phyloP scores from a whole-genome alignment of 768 basidiomycete genomes.

The Pleurotus tuoliensis region DNA sequence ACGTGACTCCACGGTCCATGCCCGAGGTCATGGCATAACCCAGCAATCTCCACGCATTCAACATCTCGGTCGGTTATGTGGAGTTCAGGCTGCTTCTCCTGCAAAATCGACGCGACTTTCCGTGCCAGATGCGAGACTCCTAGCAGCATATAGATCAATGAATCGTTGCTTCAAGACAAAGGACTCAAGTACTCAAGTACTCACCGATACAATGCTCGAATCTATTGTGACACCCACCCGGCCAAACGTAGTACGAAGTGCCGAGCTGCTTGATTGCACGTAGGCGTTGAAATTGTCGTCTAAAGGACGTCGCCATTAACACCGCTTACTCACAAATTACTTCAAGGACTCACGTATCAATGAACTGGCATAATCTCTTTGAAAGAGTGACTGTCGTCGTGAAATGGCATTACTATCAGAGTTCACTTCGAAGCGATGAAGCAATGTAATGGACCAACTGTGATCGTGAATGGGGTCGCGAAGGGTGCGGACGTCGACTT shows the following conservation, averaged over 20 bases:
- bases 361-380: constrained; percentile 36
- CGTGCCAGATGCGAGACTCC: constrained; percentile 76
- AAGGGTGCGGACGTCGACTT: constrained; percentile 16
- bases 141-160: constrained; percentile 20
- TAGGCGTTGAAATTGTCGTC: constrained; percentile 74
- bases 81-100: constrained; percentile 54
- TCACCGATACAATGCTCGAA: constrained; percentile 84
- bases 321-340: neutral
- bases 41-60: constrained; percentile 74
- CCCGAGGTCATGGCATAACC: constrained; percentile 80
- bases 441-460: constrained; percentile 20
- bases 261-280: constrained; percentile 80
- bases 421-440: no score
- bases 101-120: constrained; percentile 54
- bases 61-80: constrained; percentile 69
- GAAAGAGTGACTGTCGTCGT: constrained; percentile 33
- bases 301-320: constrained; percentile 19
- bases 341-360: constrained; percentile 59
- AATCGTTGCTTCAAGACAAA: no score
- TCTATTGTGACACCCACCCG: constrained; percentile 73
- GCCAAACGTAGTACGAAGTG: constrained; percentile 71
- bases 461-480: constrained; percentile 35
- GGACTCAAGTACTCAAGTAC: constrained; percentile 11
- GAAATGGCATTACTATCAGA: neutral
- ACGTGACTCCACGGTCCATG: constrained; percentile 88